Evolutionary conservation across 2,329 filamentous ascomycete genomes (phyloP).

Genomic region (Aspergillus sp.): DNA sequence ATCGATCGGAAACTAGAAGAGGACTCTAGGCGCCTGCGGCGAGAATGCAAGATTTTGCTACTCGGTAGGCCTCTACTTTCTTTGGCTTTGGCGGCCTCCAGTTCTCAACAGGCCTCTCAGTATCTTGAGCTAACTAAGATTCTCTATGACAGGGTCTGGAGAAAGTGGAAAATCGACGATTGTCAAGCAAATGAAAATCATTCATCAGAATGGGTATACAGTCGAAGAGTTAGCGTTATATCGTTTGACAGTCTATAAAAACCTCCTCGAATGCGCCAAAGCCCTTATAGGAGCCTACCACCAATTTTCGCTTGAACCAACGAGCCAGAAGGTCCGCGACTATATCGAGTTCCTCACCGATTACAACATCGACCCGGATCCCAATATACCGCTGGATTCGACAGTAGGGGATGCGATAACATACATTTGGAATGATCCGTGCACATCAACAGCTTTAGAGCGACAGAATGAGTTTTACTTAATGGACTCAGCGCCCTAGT

Average conservation of each 20-base stretch:
- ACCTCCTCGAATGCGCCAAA: constrained; percentile 94
- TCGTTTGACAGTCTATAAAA: constrained; percentile 96
- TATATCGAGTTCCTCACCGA: constrained; percentile 78
- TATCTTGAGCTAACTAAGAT: constrained; percentile 8
- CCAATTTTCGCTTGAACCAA: constrained; percentile 82
- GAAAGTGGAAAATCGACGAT: constrained; percentile 99
- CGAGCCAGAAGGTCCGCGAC: constrained; percentile 68
- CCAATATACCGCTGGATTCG: constrained; percentile 77
- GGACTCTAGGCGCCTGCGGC: constrained; percentile 84
- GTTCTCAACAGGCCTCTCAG: neutral
- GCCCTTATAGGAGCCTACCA: constrained; percentile 87
- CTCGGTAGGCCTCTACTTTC: constrained; percentile 60
- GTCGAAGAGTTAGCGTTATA: constrained; percentile 92
- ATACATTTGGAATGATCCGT: constrained; percentile 86
- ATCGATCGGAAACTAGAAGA: constrained; percentile 94
- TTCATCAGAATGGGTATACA: constrained; percentile 96
- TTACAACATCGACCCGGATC: constrained; percentile 87
- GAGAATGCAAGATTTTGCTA: constrained; percentile 98
- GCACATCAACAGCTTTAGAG: constrained; percentile 79
- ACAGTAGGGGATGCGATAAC: constrained; percentile 80
- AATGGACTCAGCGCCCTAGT: constrained; percentile 99
- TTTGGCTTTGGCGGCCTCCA: neutral
- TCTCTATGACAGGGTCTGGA: constrained; percentile 70
- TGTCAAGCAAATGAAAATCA: constrained; percentile 99
- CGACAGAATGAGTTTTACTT: constrained; percentile 97